Base-by-base conservation (phyloP, 176 grass and related monocot species). In the Zoysia japonica region DNA sequence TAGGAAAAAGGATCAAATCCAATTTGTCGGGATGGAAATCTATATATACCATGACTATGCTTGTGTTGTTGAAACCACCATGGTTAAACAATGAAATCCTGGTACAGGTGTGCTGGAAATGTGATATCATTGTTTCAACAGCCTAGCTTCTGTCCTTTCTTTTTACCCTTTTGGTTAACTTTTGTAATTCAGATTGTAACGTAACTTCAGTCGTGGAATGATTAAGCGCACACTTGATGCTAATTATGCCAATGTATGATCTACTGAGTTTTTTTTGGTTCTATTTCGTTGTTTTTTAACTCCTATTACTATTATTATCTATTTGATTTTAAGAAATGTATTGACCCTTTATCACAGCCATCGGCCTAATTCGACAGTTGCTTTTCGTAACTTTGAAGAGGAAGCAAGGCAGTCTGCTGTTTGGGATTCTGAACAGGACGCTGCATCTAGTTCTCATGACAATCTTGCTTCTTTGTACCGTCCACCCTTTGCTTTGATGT, bases 381-480 rank as follows among this genome's bases (percentile, higher is more conserved):
- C 96, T 37, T 98, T 98, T 65, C 90, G 92, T 53, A 92, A 99
- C 65, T 95, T 99, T 51, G 92, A 95, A 78, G 88, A 93, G 72
- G 96, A 99, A 14, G 88, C 96, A 78, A 91, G 90, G 61, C 86
- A 89, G 59, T 86, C 94, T 38, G 88, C 88, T 85, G 90, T 97
- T 67, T 99, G 96, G 96, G 67, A 99, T 55, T 91, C 92, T 82
- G 82, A 78, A 11, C 83, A 83, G 68, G 89, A 80, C 81, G 79
- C 84, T 68, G 67, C 84, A 9, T 87, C 90, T 64, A 82, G 84
- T 50, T 87, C 92, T 0, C 28, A 28, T 62, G 81, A 89, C 64
- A 99, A 93, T 45, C 88, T 99, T 60, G 96, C 96, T 61, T 89
- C 96, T 48, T 86, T 99, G 68, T 99, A 99, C 71, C 93, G 92